Conservation (phyloP, 2,329 filamentous ascomycete genomes). For the Clonostachys rosea region DNA sequence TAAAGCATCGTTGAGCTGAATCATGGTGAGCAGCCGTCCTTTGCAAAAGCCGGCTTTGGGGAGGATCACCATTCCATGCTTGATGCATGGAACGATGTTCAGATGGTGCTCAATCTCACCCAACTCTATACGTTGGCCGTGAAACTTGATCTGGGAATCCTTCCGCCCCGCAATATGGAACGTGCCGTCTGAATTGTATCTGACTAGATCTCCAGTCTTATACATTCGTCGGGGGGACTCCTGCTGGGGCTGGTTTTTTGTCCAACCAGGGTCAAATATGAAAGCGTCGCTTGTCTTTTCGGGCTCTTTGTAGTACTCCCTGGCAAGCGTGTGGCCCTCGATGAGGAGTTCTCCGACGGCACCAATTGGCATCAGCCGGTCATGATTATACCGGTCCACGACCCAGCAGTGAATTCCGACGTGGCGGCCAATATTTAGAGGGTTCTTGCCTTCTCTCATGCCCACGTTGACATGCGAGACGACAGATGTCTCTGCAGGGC, state of each 20-base stretch:
- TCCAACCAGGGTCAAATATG: conserved; percentile 17
- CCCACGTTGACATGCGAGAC: conserved; percentile 10
- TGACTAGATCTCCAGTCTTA: conserved; percentile 40
- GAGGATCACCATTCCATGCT: conserved; percentile 3
- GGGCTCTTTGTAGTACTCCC: conserved; percentile 46
- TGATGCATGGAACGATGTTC: not conserved
- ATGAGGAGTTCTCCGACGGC: conserved; percentile 26
- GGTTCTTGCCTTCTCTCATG: conserved; percentile 10
- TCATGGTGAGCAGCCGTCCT: not conserved
- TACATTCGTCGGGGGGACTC: conserved; percentile 15
- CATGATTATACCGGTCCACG: conserved; percentile 13
- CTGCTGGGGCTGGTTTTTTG: not conserved
- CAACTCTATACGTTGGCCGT: conserved; percentile 23
- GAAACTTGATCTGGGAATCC: conserved; percentile 23
- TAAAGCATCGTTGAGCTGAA: conserved; percentile 1
- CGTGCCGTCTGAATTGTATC: conserved; percentile 30
- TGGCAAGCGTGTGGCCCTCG: conserved; percentile 18
- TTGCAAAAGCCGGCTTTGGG: conserved; percentile 6
- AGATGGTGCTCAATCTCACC: conserved; percentile 22
- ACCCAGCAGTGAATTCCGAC: conserved; percentile 13
- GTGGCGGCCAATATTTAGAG: conserved; percentile 4
- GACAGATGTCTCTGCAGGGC: conserved; percentile 13
- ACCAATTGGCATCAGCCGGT: conserved; percentile 19
- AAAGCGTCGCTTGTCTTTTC: conserved; percentile 46
- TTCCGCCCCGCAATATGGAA: conserved; percentile 30